Base-by-base conservation (phyloP, 2,329 filamentous ascomycete species). In the Talaromyces sp. region DNA sequence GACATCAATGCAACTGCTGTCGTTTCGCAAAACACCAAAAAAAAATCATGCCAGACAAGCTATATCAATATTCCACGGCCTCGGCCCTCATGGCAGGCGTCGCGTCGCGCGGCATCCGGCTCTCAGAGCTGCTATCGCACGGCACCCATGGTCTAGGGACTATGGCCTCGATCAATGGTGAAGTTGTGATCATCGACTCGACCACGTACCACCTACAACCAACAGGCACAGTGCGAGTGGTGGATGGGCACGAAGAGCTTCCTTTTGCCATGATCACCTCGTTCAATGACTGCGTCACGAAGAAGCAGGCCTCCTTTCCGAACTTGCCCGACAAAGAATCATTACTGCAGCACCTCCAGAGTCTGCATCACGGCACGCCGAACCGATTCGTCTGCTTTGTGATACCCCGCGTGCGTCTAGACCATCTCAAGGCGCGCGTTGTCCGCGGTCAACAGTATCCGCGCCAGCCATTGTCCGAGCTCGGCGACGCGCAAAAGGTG, bases 371-470 rank as follows among this genome's bases (percentile, higher is more conserved):
- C 52, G 57, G 57, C 10, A 54, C 44, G n/a, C 50, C 53, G 4
- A 63, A 63, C 34, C 61, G 58, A 14, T 63, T 63, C 33, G 50
- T 47, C 2, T 63, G 60, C 36, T 63, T 63, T 31, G 34, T 63
- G 12, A 60, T 63, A 30, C 50, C 57, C 6, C 28, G 33, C 28
- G 44, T 60, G 5, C 44, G 28, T 7, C 50, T 63, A 5, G 57
- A 63, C 27, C 34, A 40, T 3, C 47, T 63, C 51, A 63, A 57
- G 40, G 61, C 55, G 23, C 61, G 61, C 54, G 61, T 63, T 30
- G 61, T 63, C n/a, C 61, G 61, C 54, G 58, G 61, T 5, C 61
- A 63, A 44, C 57, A 63, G 44, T 60, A 63, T 44, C 57, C 61
- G 5, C 34, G 28, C 52, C 61, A 63, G 58, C 61, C 61, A 23